A percentile compares a stretch with the other conserved stretches of the same genome.
phyloP scores from a whole-genome alignment of 129 eudicot genomes.

The Lactuca sativa region DNA sequence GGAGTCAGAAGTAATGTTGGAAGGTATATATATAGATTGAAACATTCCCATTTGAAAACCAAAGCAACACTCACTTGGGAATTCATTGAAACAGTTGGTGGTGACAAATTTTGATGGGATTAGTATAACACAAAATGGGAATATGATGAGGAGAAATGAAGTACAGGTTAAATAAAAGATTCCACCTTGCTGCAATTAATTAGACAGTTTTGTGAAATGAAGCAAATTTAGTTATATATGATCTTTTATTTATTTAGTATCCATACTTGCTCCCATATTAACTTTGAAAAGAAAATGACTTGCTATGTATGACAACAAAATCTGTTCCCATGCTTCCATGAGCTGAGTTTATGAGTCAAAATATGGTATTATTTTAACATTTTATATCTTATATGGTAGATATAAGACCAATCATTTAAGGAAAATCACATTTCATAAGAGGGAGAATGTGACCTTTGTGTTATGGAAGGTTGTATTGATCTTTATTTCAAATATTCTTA shows the following conservation, averaged over 20 bases:
- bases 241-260: slow-evolving; percentile 28
- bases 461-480: not conserved
- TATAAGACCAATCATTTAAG: not conserved
- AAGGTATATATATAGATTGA: not conserved
- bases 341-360: not conserved
- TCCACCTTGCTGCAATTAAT: slow-evolving; percentile 17
- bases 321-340: not conserved
- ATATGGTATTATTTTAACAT: not conserved
- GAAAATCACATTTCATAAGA: not conserved
- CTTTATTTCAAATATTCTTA: not conserved
- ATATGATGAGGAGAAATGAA: slow-evolving; percentile 16
- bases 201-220: slow-evolving; percentile 17
- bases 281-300: slow-evolving; percentile 11
- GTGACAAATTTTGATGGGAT: slow-evolving; percentile 10
- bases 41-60: slow-evolving; percentile 1
- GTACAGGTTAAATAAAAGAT: slow-evolving; percentile 19
- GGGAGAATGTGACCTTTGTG: not conserved
- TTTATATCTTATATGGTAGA: not conserved
- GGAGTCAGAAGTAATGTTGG: not conserved
- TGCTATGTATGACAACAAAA: not conserved
- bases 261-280: not conserved
- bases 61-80: slow-evolving; percentile 28
- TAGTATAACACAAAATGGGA: slow-evolving; percentile 1
- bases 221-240: slow-evolving; percentile 25
- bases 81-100: slow-evolving; percentile 26